These are phyloP conservation scores for Pyricularia grisea DNA, from an alignment of 2,329 filamentous ascomycete genomes.

Conservation along the genomic window DNA sequence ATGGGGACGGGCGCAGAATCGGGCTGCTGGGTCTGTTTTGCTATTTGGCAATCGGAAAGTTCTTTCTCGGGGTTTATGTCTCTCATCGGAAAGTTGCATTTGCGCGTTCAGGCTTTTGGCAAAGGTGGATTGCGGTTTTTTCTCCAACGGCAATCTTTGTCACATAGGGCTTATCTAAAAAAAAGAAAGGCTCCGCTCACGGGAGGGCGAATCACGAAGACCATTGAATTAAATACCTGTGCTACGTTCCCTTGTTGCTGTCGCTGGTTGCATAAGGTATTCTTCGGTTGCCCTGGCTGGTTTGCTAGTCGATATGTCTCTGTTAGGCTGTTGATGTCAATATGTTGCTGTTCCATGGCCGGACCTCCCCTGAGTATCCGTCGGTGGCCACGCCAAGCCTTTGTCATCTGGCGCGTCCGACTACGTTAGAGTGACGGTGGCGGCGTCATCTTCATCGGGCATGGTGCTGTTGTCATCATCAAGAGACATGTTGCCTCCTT, in stretches of 20 bases:
- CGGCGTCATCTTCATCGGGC: background rate
- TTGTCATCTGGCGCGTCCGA: background rate
- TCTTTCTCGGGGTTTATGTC: constrained; percentile 18
- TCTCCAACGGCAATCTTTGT: constrained; percentile 28
- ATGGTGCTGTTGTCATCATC: background rate
- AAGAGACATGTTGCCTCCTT: background rate
- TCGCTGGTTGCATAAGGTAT: background rate
- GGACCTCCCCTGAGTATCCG: background rate
- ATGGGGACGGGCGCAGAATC: constrained; percentile 1
- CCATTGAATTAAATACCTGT: background rate
- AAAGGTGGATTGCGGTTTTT: constrained; percentile 24
- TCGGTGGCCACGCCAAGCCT: background rate
- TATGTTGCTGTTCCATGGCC: background rate
- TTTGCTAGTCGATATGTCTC: background rate
- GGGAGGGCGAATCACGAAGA: constrained; percentile 15
- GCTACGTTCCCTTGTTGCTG: background rate
- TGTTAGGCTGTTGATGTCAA: background rate
- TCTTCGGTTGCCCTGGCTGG: background rate
- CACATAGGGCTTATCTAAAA: constrained; percentile 26
- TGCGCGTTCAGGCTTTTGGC: constrained; percentile 30
- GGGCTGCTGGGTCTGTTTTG: constrained; percentile 4
- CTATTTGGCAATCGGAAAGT: constrained; percentile 15
- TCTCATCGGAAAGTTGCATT: constrained; percentile 27
- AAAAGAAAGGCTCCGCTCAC: constrained; percentile 25
- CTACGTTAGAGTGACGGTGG: background rate